Percentiles rank a stretch among this genome's conserved stretches.
Evolutionary conservation across 2,329 filamentous ascomycete genomes (phyloP).

Genomic region (Aspergillus jensenii): DNA sequence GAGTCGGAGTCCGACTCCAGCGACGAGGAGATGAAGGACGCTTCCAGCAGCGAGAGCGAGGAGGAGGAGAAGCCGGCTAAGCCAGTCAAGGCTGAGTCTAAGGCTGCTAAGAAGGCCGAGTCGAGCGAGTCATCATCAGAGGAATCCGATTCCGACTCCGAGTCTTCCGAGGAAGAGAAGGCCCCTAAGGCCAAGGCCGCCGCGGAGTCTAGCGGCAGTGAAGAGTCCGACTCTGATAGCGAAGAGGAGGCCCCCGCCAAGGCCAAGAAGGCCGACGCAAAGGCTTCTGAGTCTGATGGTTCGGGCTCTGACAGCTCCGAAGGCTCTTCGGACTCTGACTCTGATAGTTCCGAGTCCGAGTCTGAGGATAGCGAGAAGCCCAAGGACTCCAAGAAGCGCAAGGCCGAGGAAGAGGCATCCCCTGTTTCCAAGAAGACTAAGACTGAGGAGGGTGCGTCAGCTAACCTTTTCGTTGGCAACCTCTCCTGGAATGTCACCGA

Average conservation of each 20-base stretch:
- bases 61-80: slow-evolving; percentile 31
- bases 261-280: slow-evolving; percentile 31
- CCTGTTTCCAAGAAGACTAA: slow-evolving; percentile 63
- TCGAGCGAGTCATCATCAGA: slow-evolving; percentile 29
- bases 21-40: slow-evolving; percentile 33
- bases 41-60: slow-evolving; percentile 23
- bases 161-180: slow-evolving; percentile 36
- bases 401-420: slow-evolving; percentile 46
- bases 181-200: slow-evolving; percentile 27
- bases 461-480: slow-evolving; percentile 85
- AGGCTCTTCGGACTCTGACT: slow-evolving; percentile 16
- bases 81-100: slow-evolving; percentile 25
- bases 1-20: slow-evolving; percentile 34
- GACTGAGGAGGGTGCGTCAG: slow-evolving; percentile 42
- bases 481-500: slow-evolving; percentile 90
- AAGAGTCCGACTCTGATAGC: slow-evolving; percentile 27
- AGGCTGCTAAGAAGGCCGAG: slow-evolving; percentile 26
- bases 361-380: slow-evolving; percentile 35
- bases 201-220: slow-evolving; percentile 29
- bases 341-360: slow-evolving; percentile 26
- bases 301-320: slow-evolving; percentile 16
- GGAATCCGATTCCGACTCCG: slow-evolving; percentile 25
- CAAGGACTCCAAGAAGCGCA: slow-evolving; percentile 48
- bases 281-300: slow-evolving; percentile 18
- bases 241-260: slow-evolving; percentile 39